Conservation (phyloP, 768 basidiomycete genomes). For the Mycena polygramma region DNA sequence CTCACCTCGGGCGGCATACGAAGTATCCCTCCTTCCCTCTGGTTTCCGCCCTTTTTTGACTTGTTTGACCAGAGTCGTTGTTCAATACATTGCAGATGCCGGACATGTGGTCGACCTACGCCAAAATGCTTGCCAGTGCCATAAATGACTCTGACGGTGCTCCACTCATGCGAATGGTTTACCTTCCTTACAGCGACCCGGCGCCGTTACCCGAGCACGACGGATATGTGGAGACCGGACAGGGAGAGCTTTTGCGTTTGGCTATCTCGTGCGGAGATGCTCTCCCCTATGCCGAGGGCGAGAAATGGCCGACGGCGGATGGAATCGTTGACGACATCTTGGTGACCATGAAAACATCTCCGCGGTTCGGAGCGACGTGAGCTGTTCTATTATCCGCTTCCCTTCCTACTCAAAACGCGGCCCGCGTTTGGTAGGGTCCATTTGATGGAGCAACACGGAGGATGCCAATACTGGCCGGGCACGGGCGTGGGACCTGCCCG, state of each 20-base stretch:
- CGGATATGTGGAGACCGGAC: slow-evolving; percentile 31
- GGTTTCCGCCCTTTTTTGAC: neutral
- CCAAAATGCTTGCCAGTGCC: slow-evolving; percentile 18
- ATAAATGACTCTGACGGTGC: slow-evolving; percentile 25
- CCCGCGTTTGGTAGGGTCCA: slow-evolving; percentile 22
- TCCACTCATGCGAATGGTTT: slow-evolving; percentile 9
- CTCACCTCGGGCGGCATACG: slow-evolving; percentile 35
- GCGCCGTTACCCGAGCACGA: slow-evolving; percentile 19
- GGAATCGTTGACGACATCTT: slow-evolving; percentile 33
- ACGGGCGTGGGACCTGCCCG: slow-evolving; percentile 33
- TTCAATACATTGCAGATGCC: slow-evolving; percentile 31
- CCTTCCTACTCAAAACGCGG: neutral
- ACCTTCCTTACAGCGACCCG: slow-evolving; percentile 7
- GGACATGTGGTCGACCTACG: slow-evolving; percentile 10
- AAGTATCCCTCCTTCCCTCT: slow-evolving; percentile 2
- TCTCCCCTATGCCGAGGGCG: slow-evolving; percentile 11
- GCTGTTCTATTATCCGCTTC: neutral
- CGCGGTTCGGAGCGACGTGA: slow-evolving; percentile 38
- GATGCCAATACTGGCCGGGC: slow-evolving; percentile 37
- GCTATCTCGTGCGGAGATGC: slow-evolving; percentile 37
- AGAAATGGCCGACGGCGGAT: slow-evolving; percentile 32
- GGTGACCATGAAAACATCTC: slow-evolving; percentile 16
- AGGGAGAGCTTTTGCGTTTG: slow-evolving; percentile 25
- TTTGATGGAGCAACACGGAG: slow-evolving; percentile 39
- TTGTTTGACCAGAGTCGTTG: slow-evolving; percentile 6